Conservation (phyloP, 2,329 filamentous ascomycete genomes). For the Pestalotiopsis fici region DNA sequence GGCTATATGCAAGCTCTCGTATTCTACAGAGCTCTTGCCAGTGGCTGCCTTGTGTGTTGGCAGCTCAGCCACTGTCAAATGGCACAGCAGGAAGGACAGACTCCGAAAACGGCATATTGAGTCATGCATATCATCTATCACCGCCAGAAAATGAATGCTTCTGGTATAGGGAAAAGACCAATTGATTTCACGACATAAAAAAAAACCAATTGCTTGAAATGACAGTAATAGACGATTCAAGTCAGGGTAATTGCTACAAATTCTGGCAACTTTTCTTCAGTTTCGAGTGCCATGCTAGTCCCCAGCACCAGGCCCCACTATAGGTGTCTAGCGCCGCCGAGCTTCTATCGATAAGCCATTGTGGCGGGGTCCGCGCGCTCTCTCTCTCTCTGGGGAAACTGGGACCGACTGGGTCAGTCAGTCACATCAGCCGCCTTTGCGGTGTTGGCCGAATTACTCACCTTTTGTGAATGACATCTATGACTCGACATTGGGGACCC, state of each 20-base stretch:
- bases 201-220: neutral
- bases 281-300: neutral
- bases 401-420: neutral
- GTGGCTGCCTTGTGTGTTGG: too few relatives aligned
- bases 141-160: too few relatives aligned
- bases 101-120: too few relatives aligned
- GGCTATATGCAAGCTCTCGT: too few relatives aligned
- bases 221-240: too few relatives aligned
- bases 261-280: neutral
- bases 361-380: neutral
- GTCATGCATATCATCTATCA: too few relatives aligned
- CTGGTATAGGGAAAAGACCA: too few relatives aligned
- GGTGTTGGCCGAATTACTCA: neutral
- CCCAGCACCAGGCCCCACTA: neutral
- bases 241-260: too few relatives aligned
- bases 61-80: too few relatives aligned
- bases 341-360: slow-evolving; percentile 1
- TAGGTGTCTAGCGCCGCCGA: neutral
- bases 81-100: too few relatives aligned
- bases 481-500: neutral
- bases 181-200: neutral
- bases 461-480: neutral
- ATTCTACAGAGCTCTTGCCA: too few relatives aligned
- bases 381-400: neutral
- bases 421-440: neutral